Evolutionary conservation across 352 stramenopile species (phyloP).

Genomic region (Globisporangium apiculatum): DNA sequence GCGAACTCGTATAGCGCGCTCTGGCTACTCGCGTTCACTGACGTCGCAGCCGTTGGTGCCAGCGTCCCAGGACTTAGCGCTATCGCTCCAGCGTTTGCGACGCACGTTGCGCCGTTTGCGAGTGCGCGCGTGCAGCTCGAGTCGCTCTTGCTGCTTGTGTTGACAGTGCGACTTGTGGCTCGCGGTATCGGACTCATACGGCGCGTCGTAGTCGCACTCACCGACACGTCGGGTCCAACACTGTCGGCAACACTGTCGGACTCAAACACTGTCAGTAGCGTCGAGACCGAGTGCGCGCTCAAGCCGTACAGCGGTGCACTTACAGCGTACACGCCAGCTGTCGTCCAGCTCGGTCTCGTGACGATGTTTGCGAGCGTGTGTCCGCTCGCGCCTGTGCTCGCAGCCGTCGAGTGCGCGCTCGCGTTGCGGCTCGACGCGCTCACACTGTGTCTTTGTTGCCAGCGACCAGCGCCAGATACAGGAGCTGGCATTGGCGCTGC

Average conservation of each 20-base stretch:
- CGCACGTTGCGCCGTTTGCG: slow-evolving; percentile 12
- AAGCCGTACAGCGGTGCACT: slow-evolving; percentile 21
- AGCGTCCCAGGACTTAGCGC: not conserved
- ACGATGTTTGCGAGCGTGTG: slow-evolving; percentile 36
- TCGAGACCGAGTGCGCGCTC: slow-evolving; percentile 14
- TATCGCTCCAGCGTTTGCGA: slow-evolving; percentile 9
- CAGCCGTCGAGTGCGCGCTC: slow-evolving; percentile 28
- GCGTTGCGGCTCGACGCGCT: slow-evolving; percentile 37
- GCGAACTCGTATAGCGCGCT: slow-evolving; percentile 32
- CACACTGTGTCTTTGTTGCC: slow-evolving; percentile 30
- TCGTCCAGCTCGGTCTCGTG: slow-evolving; percentile 38
- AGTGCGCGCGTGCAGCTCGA: slow-evolving; percentile 33
- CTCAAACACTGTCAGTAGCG: not conserved
- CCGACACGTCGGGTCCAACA: not conserved
- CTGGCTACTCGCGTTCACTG: slow-evolving; percentile 22
- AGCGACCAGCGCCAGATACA: slow-evolving; percentile 27
- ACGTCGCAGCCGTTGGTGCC: slow-evolving; percentile 2
- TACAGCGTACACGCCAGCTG: slow-evolving; percentile 33
- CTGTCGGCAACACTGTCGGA: not conserved
- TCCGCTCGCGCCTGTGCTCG: slow-evolving; percentile 32
- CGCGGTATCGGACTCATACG: slow-evolving; percentile 14
- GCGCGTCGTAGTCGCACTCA: not conserved
- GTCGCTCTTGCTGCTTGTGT: slow-evolving; percentile 28
- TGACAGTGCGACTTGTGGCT: slow-evolving; percentile 21
- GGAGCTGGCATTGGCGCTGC: slow-evolving; percentile 16